Evolutionary conservation across 352 stramenopile species (phyloP).

Genomic region (Phytophthora cactorum): DNA sequence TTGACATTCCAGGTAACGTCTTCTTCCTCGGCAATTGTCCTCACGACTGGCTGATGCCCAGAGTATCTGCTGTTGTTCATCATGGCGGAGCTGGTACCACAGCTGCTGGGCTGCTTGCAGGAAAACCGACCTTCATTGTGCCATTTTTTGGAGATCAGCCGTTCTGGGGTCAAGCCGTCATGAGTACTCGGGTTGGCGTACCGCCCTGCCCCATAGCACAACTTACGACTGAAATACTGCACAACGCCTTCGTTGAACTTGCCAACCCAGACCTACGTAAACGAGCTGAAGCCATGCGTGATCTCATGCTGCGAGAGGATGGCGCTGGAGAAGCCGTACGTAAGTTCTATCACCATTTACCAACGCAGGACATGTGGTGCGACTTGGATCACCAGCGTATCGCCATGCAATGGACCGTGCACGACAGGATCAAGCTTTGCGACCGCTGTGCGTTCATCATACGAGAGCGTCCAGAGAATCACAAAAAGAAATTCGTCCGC

Average conservation of each 20-base stretch:
- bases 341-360: constrained; percentile 89
- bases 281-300: constrained; percentile 49
- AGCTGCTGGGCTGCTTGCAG: constrained; percentile 87
- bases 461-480: constrained; percentile 32
- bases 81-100: constrained; percentile 88
- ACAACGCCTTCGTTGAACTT: constrained; percentile 73
- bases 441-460: constrained; percentile 45
- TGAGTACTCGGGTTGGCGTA: constrained; percentile 78
- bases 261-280: constrained; percentile 47
- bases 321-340: constrained; percentile 80
- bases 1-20: constrained; percentile 55
- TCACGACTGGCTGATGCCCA: constrained; percentile 92
- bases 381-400: constrained; percentile 40
- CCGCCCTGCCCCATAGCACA: constrained; percentile 79
- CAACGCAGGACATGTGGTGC: constrained; percentile 86
- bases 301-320: constrained; percentile 80
- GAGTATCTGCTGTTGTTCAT: constrained; percentile 84
- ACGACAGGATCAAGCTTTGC: constrained; percentile 48
- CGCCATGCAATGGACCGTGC: constrained; percentile 40
- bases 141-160: constrained; percentile 95
- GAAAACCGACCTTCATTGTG: constrained; percentile 93
- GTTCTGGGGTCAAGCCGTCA: constrained; percentile 93
- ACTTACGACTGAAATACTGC: constrained; percentile 79
- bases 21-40: constrained; percentile 73
- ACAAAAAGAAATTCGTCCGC: constrained; percentile 35